These are phyloP conservation scores for Magnusiomyces clavatus DNA, from an alignment of 1,139 yeast genomes.

Conservation along the genomic window DNA sequence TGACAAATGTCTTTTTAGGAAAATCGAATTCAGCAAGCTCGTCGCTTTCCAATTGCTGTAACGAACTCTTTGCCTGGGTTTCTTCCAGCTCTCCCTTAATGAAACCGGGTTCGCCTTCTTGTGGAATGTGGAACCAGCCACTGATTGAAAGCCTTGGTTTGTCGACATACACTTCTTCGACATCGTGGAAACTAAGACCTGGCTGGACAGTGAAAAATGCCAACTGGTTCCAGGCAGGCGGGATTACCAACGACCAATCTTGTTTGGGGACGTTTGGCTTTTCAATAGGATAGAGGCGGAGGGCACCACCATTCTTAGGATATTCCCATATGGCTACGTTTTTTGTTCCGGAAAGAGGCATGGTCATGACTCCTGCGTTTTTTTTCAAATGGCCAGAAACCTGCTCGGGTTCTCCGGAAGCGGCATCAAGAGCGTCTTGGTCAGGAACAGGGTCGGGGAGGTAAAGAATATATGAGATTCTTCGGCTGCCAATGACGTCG, in stretches of 20 bases:
- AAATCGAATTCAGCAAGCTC: constrained; percentile 75
- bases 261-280: constrained; percentile 85
- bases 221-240: constrained; percentile 92
- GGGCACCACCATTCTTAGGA: constrained; percentile 83
- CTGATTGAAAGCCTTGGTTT: constrained; percentile 86
- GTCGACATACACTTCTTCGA: constrained; percentile 90
- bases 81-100: constrained; percentile 67
- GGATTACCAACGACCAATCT: constrained; percentile 60
- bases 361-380: too few species aligned
- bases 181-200: constrained; percentile 94
- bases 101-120: constrained; percentile 79
- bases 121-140: constrained; percentile 99
- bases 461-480: constrained; percentile 87
- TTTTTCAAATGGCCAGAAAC: too few species aligned
- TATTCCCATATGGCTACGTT: constrained; percentile 47
- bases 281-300: constrained; percentile 78
- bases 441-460: constrained; percentile 74
- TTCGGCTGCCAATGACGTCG: constrained; percentile 92
- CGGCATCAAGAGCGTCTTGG: too few species aligned
- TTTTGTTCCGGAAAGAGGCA: too few species aligned
- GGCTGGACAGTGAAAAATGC: constrained; percentile 96
- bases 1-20: constrained; percentile 41
- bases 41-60: constrained; percentile 71
- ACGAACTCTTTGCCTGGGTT: constrained; percentile 67
- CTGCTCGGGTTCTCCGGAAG: constrained; percentile 30